Evolutionary conservation across 805 yeast genomes (phyloP).

Genomic region (Hanseniaspora vineae): DNA sequence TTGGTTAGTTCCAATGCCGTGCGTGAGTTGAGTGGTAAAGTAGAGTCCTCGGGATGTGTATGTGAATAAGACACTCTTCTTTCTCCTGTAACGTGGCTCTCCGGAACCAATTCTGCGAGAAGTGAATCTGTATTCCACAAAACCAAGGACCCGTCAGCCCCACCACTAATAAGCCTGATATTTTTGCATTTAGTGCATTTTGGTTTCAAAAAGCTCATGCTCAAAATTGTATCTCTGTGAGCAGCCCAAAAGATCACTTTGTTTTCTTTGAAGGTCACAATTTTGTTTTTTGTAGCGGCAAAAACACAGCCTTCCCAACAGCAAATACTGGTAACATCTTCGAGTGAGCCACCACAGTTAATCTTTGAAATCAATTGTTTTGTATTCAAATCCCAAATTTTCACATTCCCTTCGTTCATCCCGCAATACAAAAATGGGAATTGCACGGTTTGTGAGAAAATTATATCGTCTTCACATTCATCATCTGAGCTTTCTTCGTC

Average conservation of each 20-base stretch:
- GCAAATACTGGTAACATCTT: conserved; percentile 7
- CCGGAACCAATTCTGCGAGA: conserved; percentile 1
- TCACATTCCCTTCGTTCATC: conserved; percentile 56
- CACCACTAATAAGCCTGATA: conserved; percentile 51
- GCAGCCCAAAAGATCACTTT: conserved; percentile 35
- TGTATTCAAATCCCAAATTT: conserved; percentile 80
- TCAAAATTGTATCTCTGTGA: conserved; percentile 43
- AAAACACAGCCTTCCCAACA: conserved; percentile 20
- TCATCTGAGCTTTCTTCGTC: conserved; percentile 7
- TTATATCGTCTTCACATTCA: conserved; percentile 49
- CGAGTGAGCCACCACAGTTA: conserved; percentile 2
- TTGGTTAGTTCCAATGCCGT: conserved; percentile 25
- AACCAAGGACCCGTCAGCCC: conserved; percentile 52
- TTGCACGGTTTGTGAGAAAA: conserved; percentile 52
- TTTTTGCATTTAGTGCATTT: conserved; percentile 16
- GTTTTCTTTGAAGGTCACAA: conserved; percentile 32
- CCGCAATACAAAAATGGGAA: conserved; percentile 78
- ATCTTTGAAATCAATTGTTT: conserved; percentile 45
- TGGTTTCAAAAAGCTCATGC: conserved; percentile 36
- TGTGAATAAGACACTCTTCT: not conserved
- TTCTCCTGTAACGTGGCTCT: not conserved
- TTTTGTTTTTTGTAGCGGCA: conserved; percentile 31
- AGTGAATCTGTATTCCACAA: conserved; percentile 48
- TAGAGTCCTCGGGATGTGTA: not conserved
- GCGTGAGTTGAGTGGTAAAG: not conserved